Conservation (phyloP, 495 filamentous ascomycete species). For the Penicillium arizonense region DNA sequence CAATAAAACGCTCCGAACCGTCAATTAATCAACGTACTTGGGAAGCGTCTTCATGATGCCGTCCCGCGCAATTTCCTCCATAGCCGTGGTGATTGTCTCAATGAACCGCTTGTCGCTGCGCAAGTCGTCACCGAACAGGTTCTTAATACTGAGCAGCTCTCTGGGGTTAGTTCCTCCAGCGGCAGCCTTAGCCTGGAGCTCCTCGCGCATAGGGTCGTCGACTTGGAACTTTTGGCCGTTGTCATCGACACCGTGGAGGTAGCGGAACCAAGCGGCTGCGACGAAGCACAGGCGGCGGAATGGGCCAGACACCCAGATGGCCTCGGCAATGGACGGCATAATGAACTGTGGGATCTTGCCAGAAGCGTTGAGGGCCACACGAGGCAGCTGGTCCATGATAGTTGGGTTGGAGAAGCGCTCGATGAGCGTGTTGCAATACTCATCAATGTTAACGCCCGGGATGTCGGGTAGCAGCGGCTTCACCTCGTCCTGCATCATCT, state of each 20-base stretch:
- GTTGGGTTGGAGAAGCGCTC: slow-evolving; percentile 50
- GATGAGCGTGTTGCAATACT: slow-evolving; percentile 44
- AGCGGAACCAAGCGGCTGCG: slow-evolving; percentile 46
- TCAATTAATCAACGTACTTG: slow-evolving; percentile 40
- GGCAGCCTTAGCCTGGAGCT: slow-evolving; percentile 40
- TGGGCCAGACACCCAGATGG: slow-evolving; percentile 42
- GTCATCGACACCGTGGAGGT: slow-evolving; percentile 44
- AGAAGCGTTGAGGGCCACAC: slow-evolving; percentile 44
- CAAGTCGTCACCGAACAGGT: slow-evolving; percentile 46
- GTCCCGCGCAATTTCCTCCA: slow-evolving; percentile 41
- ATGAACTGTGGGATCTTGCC: slow-evolving; percentile 53
- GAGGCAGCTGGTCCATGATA: slow-evolving; percentile 47
- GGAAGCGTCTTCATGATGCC: slow-evolving; percentile 43
- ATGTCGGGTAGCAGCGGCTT: slow-evolving; percentile 45
- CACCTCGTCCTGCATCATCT: slow-evolving; percentile 51
- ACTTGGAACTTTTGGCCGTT: slow-evolving; percentile 36
- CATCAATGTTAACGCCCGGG: slow-evolving; percentile 44
- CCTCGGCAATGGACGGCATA: slow-evolving; percentile 49
- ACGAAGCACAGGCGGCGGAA: slow-evolving; percentile 46
- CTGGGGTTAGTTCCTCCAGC: slow-evolving; percentile 34
- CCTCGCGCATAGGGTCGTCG: slow-evolving; percentile 44
- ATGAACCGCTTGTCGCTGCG: slow-evolving; percentile 40
- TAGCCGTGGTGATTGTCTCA: slow-evolving; percentile 33
- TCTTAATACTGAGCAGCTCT: slow-evolving; percentile 40
- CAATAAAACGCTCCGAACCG: slow-evolving; percentile 1